phyloP scores from a whole-genome alignment of 768 basidiomycete genomes.

The Psilocybe cyanescens region DNA sequence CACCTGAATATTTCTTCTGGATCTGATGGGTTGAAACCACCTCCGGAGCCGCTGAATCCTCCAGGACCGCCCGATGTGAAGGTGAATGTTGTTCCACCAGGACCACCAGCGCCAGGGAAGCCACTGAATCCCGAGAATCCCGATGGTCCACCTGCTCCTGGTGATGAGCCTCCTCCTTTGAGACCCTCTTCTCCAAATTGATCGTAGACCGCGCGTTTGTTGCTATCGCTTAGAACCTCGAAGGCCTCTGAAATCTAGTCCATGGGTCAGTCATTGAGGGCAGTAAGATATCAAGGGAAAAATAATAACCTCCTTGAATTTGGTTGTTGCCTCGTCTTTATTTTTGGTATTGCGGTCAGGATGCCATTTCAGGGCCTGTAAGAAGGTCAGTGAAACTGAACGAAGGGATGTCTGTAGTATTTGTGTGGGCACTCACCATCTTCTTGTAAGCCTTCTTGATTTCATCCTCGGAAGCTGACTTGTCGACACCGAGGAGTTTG shows the following conservation, averaged over 20 bases:
- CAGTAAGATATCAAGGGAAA: slow-evolving; percentile 4
- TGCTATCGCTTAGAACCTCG: slow-evolving; percentile 88
- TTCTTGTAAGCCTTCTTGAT: slow-evolving; percentile 97
- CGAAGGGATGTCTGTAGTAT: background rate
- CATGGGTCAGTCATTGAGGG: no score
- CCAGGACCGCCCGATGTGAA: slow-evolving; percentile 58
- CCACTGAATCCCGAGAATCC: slow-evolving; percentile 46
- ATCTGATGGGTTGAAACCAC: slow-evolving; percentile 72
- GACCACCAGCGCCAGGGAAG: slow-evolving; percentile 43
- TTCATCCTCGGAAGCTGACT: slow-evolving; percentile 77
- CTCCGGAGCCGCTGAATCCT: slow-evolving; percentile 36
- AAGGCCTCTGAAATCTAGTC: slow-evolving; percentile 90
- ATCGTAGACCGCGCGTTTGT: slow-evolving; percentile 87
- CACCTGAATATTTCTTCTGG: slow-evolving; percentile 90
- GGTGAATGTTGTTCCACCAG: slow-evolving; percentile 53
- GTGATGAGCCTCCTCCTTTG: slow-evolving; percentile 66
- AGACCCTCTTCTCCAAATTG: slow-evolving; percentile 96
- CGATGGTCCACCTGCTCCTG: slow-evolving; percentile 52
- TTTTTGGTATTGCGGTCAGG: slow-evolving; percentile 84
- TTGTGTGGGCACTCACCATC: slow-evolving; percentile 53
- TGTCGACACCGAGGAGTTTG: slow-evolving; percentile 75
- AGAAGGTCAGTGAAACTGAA: slow-evolving; percentile 8
- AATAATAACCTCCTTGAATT: slow-evolving; percentile 84
- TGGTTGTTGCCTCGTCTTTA: slow-evolving; percentile 82
- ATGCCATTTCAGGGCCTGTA: slow-evolving; percentile 88